Base-by-base conservation (phyloP, 2,329 filamentous ascomycete species). In the Ascomycota sp. region DNA sequence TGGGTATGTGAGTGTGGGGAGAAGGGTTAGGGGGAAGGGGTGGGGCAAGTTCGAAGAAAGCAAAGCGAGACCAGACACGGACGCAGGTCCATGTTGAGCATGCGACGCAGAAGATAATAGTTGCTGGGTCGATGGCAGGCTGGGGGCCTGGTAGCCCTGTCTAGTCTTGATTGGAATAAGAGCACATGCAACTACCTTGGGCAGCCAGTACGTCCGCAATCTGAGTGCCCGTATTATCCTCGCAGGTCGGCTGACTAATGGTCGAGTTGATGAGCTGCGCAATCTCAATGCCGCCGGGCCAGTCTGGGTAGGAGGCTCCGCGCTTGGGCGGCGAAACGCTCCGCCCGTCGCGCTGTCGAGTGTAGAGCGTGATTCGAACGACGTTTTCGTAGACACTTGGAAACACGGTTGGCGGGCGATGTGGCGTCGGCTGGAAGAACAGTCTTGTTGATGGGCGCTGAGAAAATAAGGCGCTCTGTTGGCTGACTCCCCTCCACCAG, bases 361-460 rank as follows among this genome's bases (percentile, higher is more conserved):
- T 75, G 52, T 74, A 78, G 2, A 79, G 47, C 4, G 57, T 65
- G 1, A 59, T 72, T 19, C 59, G 50, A 36, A 77, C 57, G 1
- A 69, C 74, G 20, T 53, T 46, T 32, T 62, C 60, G 49, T 65
- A 79, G 64, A 49, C 74, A 79, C 25, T 56, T 59, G 2, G 63
- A 55, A 3, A 56, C 55, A 10, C 52, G 46, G 35, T 57, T 59
- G 28, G 52, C 45, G 4, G 40, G 38, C 1, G 59, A 56, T 4
- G 68, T 40, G 15, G 51, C 45, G 6, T 48, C 46, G 1, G 49
- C 48, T 4, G 70, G 63, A 2, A 59, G 55, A 11, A 72, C 62
- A 0, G 52, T 53, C 40, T 69, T 70, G 19, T 60, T 48, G 36
- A 63, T 55, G 0, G 48, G 48, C 25, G 69, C 59, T 24, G 56